Conservation (phyloP, 306 rosid genomes). For the Amphicarpaea edgeworthii region DNA sequence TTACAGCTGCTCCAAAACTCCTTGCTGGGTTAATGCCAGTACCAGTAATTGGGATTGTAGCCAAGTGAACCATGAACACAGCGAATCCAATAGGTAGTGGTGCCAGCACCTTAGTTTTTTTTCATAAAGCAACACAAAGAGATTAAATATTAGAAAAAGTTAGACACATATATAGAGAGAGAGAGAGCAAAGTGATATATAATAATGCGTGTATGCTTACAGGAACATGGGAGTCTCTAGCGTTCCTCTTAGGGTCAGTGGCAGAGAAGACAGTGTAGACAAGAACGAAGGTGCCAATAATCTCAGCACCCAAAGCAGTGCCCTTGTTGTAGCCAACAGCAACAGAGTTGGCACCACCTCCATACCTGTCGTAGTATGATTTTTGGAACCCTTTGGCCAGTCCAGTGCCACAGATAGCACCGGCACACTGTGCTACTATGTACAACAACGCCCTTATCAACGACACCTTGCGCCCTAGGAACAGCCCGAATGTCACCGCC, state of each 20-base stretch:
- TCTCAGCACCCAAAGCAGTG: slow-evolving; percentile 87
- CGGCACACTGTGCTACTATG: slow-evolving; percentile 78
- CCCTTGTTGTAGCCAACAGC: slow-evolving; percentile 74
- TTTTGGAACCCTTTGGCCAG: slow-evolving; percentile 87
- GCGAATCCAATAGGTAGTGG: slow-evolving; percentile 97
- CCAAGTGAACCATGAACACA: slow-evolving; percentile 97
- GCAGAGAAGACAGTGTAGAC: slow-evolving; percentile 98
- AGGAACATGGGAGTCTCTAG: slow-evolving; percentile 95
- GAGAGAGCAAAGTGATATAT: no score
- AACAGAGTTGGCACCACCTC: slow-evolving; percentile 82
- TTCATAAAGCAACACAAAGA: neutral
- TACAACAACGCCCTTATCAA: slow-evolving; percentile 72
- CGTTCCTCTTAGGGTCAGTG: slow-evolving; percentile 91
- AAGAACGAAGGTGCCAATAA: slow-evolving; percentile 94
- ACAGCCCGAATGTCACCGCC: slow-evolving; percentile 88
- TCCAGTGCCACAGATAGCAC: slow-evolving; percentile 84
- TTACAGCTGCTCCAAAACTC: slow-evolving; percentile 93
- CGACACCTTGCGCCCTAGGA: slow-evolving; percentile 81
- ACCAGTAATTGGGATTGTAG: slow-evolving; percentile 91
- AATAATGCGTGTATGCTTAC: slow-evolving; percentile 39
- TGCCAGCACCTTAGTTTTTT: slow-evolving; percentile 85
- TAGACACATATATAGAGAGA: neutral
- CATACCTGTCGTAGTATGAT: slow-evolving; percentile 56
- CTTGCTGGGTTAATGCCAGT: slow-evolving; percentile 99
- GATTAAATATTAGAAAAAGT: neutral